These are phyloP conservation scores for Marsdenia floribunda DNA, from an alignment of 257 asterid species.

Conservation along the genomic window DNA sequence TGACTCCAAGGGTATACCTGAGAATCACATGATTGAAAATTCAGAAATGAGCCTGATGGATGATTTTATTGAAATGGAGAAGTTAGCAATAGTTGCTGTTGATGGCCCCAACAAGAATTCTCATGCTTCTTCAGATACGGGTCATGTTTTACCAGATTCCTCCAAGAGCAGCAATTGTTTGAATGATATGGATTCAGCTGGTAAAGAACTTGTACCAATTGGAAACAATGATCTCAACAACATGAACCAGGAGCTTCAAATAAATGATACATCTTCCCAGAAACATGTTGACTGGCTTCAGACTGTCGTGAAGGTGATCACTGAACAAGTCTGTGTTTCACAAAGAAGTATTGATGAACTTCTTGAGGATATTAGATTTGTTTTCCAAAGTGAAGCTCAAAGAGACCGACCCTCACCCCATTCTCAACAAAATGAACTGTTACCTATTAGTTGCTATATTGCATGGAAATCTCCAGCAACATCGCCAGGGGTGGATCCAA, in stretches of 20 bases:
- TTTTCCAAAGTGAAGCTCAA: conserved; percentile 16
- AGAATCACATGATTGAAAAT: conserved; percentile 44
- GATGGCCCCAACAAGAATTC: conserved; percentile 31
- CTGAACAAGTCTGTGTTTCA: conserved; percentile 44
- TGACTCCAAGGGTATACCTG: conserved; percentile 24
- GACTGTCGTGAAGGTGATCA: conserved; percentile 29
- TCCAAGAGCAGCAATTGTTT: conserved; percentile 16
- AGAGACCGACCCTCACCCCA: background rate
- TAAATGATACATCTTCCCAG: conserved; percentile 12
- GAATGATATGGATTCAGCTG: conserved; percentile 20
- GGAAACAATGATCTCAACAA: conserved; percentile 19
- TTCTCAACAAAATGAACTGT: conserved; percentile 25
- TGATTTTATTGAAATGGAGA: conserved; percentile 96
- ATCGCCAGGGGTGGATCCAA: conserved; percentile 33
- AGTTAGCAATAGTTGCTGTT: conserved; percentile 72
- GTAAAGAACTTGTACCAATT: conserved; percentile 40
- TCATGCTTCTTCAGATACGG: conserved; percentile 25
- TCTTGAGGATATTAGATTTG: conserved; percentile 45
- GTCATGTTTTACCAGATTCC: conserved; percentile 19
- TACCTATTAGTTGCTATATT: conserved; percentile 49
- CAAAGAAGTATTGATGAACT: conserved; percentile 48
- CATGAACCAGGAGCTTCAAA: conserved; percentile 9
- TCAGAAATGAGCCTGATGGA: conserved; percentile 88
- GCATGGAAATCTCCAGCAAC: conserved; percentile 63
- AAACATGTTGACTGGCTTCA: conserved; percentile 49